Percentiles rank a stretch among this genome's conserved stretches.
Conservation (phyloP, 106 monocot genomes). For the Platanthera zijinensis region DNA sequence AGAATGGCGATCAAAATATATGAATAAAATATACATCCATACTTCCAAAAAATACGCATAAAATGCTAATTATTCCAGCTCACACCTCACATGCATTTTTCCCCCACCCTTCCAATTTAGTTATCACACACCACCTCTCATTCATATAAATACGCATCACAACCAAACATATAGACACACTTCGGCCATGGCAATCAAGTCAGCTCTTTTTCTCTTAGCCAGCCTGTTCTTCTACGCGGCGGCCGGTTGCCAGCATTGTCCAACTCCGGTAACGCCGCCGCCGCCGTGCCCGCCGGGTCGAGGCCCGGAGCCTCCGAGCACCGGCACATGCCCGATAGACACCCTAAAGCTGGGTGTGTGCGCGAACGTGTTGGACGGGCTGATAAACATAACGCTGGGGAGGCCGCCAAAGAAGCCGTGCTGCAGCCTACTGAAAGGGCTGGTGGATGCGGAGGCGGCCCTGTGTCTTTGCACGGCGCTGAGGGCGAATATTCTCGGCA, state of each 20-base stretch:
- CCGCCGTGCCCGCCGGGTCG: background rate
- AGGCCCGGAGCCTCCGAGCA: background rate
- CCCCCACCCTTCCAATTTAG: too few relatives aligned
- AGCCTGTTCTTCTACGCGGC: background rate
- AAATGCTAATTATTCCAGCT: too few relatives aligned
- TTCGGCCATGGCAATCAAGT: background rate
- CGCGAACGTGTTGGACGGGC: conserved; percentile 15
- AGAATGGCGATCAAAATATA: too few relatives aligned
- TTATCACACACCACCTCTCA: too few relatives aligned
- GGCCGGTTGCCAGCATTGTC: background rate
- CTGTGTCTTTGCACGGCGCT: conserved; percentile 16
- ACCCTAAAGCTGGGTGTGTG: conserved; percentile 14
- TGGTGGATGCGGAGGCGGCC: conserved; percentile 18
- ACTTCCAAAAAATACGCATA: too few relatives aligned
- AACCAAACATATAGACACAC: too few relatives aligned
- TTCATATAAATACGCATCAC: too few relatives aligned
- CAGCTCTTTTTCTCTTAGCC: background rate
- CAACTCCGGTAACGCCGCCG: background rate
- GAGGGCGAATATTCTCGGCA: conserved; percentile 15
- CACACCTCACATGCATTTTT: too few relatives aligned
- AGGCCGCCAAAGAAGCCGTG: conserved; percentile 16
- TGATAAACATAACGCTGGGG: conserved; percentile 7
- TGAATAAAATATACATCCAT: too few relatives aligned
- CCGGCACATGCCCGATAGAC: conserved; percentile 5
- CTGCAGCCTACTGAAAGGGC: conserved; percentile 14